Evolutionary conservation across 257 asterid genomes (phyloP).

Genomic region (Solanum chiquidenum): DNA sequence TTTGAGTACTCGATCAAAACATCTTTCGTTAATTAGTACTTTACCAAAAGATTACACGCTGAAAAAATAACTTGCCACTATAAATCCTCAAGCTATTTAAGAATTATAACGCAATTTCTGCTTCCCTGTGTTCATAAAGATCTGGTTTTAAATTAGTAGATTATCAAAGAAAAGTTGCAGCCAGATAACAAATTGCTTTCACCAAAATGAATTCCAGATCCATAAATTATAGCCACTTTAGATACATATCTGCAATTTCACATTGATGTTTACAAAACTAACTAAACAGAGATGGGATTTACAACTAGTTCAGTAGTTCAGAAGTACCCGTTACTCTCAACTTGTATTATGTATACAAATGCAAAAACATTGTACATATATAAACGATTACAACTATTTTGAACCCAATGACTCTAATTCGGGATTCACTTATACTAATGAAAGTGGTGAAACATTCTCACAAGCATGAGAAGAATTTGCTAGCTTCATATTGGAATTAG

Average conservation of each 20-base stretch:
- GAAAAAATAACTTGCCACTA: neutral
- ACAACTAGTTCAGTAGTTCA: neutral
- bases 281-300: neutral
- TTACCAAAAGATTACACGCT: neutral
- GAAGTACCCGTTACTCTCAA: neutral
- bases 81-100: no score
- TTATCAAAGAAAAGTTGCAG: neutral
- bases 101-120: no score
- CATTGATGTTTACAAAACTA: neutral
- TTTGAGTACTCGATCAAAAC: no score
- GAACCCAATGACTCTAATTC: neutral
- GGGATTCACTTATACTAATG: neutral
- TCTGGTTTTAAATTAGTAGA: no score
- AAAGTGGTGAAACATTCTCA: neutral
- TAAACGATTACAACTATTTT: neutral
- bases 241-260: neutral
- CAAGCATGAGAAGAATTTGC: constrained; percentile 28
- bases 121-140: no score
- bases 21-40: no score
- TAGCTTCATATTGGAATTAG: constrained; percentile 22
- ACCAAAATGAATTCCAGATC: neutral
- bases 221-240: neutral
- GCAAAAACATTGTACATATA: neutral
- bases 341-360: neutral
- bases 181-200: neutral